Evolutionary conservation across 768 basidiomycete genomes (phyloP), one percentile per base, ranked within the genome.

Genomic region (Phlebiopsis gigantea): DNA sequence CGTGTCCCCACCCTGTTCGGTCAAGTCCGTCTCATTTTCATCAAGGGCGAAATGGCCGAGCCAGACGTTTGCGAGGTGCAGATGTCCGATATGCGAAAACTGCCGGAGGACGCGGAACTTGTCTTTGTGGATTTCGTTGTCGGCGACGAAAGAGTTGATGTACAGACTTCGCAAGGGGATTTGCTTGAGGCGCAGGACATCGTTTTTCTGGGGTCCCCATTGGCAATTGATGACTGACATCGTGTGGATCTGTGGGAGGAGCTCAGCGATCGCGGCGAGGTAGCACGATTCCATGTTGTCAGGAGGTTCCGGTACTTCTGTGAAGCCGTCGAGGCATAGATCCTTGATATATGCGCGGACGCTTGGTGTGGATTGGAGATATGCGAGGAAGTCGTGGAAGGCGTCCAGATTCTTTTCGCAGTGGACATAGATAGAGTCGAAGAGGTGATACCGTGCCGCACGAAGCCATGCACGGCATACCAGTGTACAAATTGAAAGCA

Each of bases 31-130:
- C 3, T 45, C 41, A 30, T 58, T 44, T 9, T 46, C 28, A 21
- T 52, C 56, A 7, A 58, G 14, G 8, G 30, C 57, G 29, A 58
- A 58, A 30, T 58, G 57, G 2, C 57, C 57, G 1, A 58, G 50
- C 57, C 57, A 58, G 26, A 58, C 24, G 44, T 53, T 51, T 14
- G 10, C 51, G 17, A 58, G 51, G 22, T 48, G 21, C 4, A 58
- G 51, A 15, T 42, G 50, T 8, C 53, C 51, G 19, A 58, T 52
- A 4, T 53, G 19, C n/a, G 57, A 30, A 24, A 58, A 58, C 22
- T 53, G 50, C 12, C 51, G 50, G 22, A 58, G 51, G 30, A 58
- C 46, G 15, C 50, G 49, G 5, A 58, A 44, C 34, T 58, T 58
- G 17, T 39, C 25, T 4, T 28, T 7, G 1, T 43, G n/a, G 22